These are phyloP conservation scores for Cladosporium velox DNA, from an alignment of 2,329 filamentous ascomycete genomes.

Conservation along the genomic window DNA sequence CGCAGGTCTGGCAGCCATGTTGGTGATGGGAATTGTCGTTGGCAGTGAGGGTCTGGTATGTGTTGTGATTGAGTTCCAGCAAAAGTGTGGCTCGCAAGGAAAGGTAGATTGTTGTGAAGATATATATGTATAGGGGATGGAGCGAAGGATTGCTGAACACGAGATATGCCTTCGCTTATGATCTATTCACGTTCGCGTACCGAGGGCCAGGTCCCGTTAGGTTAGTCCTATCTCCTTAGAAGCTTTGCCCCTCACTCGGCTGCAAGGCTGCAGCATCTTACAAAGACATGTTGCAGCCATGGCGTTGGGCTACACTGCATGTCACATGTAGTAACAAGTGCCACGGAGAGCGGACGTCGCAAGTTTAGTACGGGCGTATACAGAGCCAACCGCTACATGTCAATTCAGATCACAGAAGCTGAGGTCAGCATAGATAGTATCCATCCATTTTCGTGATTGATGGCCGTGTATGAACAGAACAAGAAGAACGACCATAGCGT, in stretches of 20 bases:
- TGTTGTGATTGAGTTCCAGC: neutral
- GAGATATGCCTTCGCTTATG: neutral
- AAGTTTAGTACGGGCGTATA: neutral
- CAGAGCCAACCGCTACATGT: neutral
- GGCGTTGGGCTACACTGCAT: neutral
- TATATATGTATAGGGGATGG: neutral
- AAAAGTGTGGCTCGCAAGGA: neutral
- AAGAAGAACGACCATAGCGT: neutral
- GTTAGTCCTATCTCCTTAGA: neutral
- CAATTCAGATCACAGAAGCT: neutral
- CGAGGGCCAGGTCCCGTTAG: neutral
- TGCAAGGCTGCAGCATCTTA: neutral
- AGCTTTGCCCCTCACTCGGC: neutral
- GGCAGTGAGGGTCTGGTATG: neutral
- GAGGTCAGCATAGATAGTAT: neutral
- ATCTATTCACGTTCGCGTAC: neutral
- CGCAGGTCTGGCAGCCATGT: constrained; percentile 13
- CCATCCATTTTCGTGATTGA: too few species aligned
- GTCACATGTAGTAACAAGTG: neutral
- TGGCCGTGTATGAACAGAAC: neutral
- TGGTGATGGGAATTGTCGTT: neutral
- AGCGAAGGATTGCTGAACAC: neutral
- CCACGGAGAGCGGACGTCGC: neutral
- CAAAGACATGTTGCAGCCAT: neutral
- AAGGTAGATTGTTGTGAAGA: too few species aligned